Evolutionary conservation across 148 eudicot genomes (phyloP).

Genomic region (Silene latifolia): DNA sequence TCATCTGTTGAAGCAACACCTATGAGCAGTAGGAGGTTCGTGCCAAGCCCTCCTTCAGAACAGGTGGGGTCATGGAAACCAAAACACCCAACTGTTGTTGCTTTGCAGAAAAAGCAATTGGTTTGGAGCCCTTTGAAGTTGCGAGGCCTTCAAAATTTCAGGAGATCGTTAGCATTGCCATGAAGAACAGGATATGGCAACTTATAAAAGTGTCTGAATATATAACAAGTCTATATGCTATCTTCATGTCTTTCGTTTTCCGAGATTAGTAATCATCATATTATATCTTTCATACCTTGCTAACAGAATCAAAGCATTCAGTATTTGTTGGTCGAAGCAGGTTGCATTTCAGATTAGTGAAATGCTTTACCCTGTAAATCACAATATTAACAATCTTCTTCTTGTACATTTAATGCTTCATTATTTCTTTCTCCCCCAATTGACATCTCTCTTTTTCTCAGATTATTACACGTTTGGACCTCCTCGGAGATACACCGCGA

Average conservation of each 20-base stretch:
- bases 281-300: too few relatives aligned
- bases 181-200: slow-evolving; percentile 13
- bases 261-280: background rate
- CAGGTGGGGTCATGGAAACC: slow-evolving; percentile 76
- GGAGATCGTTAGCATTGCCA: slow-evolving; percentile 43
- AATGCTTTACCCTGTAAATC: background rate
- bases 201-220: slow-evolving; percentile 17
- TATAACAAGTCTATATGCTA: background rate
- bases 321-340: background rate
- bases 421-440: too few relatives aligned
- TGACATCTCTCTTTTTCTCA: too few relatives aligned
- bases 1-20: slow-evolving; percentile 57
- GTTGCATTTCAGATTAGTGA: background rate
- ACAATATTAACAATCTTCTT: background rate
- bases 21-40: slow-evolving; percentile 49
- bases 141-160: slow-evolving; percentile 41
- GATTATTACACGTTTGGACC: too few relatives aligned
- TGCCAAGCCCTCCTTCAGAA: slow-evolving; percentile 76
- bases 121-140: slow-evolving; percentile 84
- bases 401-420: too few relatives aligned
- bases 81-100: slow-evolving; percentile 83
- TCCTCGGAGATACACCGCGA: too few relatives aligned
- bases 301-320: background rate
- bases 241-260: background rate
- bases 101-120: slow-evolving; percentile 62